These are phyloP conservation scores for Citeromyces nyonsensis DNA, from an alignment of 805 yeast genomes.

Conservation along the genomic window DNA sequence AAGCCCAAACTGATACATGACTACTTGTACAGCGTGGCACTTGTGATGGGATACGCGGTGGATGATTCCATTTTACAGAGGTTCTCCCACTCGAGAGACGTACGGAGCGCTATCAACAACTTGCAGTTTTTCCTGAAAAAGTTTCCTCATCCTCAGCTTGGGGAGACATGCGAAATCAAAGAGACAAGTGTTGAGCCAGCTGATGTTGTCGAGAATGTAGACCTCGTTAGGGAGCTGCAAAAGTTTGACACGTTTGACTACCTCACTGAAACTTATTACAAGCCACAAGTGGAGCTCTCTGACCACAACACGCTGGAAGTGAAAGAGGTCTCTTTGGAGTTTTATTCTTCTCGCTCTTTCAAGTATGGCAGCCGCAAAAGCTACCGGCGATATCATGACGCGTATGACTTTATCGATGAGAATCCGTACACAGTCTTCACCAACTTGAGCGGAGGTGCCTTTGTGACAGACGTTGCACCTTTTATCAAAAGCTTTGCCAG, in stretches of 20 bases:
- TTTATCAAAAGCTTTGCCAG: slow-evolving; percentile 14
- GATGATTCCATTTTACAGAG: slow-evolving; percentile 7
- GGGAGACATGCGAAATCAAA: too few species aligned
- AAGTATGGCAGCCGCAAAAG: slow-evolving; percentile 10
- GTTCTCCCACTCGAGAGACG: slow-evolving; percentile 2
- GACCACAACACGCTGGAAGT: too few species aligned
- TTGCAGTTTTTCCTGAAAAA: too few species aligned
- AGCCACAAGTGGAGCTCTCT: neutral
- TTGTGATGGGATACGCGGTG: slow-evolving; percentile 10
- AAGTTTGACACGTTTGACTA: too few species aligned
- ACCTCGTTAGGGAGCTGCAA: too few species aligned
- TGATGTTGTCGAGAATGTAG: too few species aligned
- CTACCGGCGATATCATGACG: slow-evolving; percentile 6
- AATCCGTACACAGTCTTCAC: slow-evolving; percentile 10
- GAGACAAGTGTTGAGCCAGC: too few species aligned
- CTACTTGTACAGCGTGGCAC: slow-evolving; percentile 13
- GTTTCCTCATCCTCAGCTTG: too few species aligned
- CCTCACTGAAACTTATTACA: too few species aligned
- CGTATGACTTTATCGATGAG: slow-evolving; percentile 7
- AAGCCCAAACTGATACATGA: slow-evolving; percentile 2
- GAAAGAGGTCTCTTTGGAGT: slow-evolving; percentile 5
- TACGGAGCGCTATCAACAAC: too few species aligned
- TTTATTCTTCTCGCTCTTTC: slow-evolving; percentile 11
- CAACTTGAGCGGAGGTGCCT: slow-evolving; percentile 4
- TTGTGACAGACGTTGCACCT: slow-evolving; percentile 11